Conservation (phyloP, 345 rosid genomes). For the Abelmoschus esculentus region DNA sequence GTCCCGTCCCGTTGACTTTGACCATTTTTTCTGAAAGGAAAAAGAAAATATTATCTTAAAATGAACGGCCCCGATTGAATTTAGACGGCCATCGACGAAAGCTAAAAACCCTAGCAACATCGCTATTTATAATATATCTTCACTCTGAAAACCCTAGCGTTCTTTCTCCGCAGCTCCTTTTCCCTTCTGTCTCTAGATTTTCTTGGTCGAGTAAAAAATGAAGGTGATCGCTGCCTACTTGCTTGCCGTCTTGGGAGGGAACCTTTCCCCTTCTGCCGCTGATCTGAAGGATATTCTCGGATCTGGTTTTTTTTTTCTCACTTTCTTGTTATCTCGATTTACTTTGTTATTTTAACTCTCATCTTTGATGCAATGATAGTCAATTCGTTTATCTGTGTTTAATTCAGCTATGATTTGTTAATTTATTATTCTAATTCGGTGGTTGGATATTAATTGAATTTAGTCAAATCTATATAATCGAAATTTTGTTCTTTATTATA, state of each 20-base stretch:
- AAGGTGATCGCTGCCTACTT: conserved; percentile 72
- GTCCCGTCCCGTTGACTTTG: not conserved
- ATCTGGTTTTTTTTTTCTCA: conserved; percentile 32
- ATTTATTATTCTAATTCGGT: not conserved
- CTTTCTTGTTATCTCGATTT: not conserved
- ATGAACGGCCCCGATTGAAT: conserved; percentile 2
- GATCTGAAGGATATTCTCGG: conserved; percentile 57
- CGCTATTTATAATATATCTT: not conserved
- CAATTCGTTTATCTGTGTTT: not conserved
- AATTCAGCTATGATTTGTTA: not conserved
- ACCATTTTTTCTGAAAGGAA: not conserved
- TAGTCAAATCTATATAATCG: not conserved
- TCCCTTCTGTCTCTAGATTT: not conserved
- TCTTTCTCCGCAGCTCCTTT: not conserved
- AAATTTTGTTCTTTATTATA: too few relatives aligned
- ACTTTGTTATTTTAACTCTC: not conserved
- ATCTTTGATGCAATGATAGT: not conserved
- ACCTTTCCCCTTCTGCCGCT: conserved; percentile 38
- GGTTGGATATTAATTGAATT: not conserved
- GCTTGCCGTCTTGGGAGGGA: conserved; percentile 71
- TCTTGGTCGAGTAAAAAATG: conserved; percentile 27
- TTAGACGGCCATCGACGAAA: not conserved
- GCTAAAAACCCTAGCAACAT: not conserved
- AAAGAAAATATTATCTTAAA: not conserved
- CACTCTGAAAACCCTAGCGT: not conserved